Evolutionary conservation across 352 stramenopile species (phyloP), one percentile per base, ranked within the genome.

Genomic region (Globisporangium spiculum): DNA sequence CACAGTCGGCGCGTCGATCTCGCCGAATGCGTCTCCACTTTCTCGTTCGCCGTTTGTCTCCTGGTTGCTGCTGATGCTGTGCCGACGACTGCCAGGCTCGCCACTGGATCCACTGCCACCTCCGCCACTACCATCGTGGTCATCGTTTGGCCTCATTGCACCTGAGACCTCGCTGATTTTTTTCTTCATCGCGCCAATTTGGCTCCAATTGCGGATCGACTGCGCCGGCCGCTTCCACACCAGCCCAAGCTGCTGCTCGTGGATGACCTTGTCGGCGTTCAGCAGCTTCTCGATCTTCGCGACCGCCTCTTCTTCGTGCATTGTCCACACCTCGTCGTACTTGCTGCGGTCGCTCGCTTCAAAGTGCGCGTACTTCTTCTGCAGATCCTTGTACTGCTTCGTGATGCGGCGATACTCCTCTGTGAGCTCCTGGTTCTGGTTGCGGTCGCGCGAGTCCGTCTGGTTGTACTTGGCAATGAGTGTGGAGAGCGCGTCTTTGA

Each of bases 371-470:
- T 97, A 98, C 72, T 98, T 98, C 65, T 84, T 92, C 69, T 98
- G 96, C 46, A 98, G 72, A 54, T 98, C 95, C 53, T 96, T 96
- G 80, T 98, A 98, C 71, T 98, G 91, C 76, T 97, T 98, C 8
- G 94, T 98, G 64, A 98, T 82, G 20, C 91, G 84, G 2, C 88
- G 82, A 55, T 98, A 98, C 69, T 98, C 94, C 55, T 98, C 91
- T 7, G 92, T 98, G 26, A 98, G 88, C 55, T 98, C 89, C 63
- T 97, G 81, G 75, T 98, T 98, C 61, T 93, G 82, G 41, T 94
- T 88, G 1, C 81, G 78, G 52, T 98, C 91, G 7, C 83, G 79
- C 22, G 85, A 66, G 64, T 98, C 93, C 10, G 86, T 96, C 67
- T 98, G 88, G 53, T 96, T 95, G 80, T 98, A 98, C 69, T 97